Evolutionary conservation across 1,284 basidiomycete species (phyloP), one percentile per base, ranked within the genome.

Genomic region (Marasmius fiardii): DNA sequence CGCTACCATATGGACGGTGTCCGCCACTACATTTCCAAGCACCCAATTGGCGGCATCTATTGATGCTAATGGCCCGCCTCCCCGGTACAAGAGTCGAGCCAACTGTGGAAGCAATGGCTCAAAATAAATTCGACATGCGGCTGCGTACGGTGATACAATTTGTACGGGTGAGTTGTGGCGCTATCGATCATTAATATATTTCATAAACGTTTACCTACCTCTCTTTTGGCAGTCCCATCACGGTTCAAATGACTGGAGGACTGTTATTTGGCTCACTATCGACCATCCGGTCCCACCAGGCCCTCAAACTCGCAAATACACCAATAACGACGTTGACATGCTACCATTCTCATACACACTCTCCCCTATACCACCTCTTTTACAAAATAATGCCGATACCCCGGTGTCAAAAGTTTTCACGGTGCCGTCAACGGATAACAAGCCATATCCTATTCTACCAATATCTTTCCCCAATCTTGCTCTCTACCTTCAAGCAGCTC

Each of bases 61-160:
- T 92, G 45, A 87, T 82, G 63, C 65, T 92, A 43, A 82, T 91
- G 81, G 88, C 86, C 21, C 74, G 84, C 56, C 67, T 90, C 57
- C 84, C 85, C 56, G 80, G 77, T 20, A 86, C 87, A 2, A 79
- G 82, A 52, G 73, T 92, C 39, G 86, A 91, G 62, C 81, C 88
- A 1, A 82, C 85, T 0, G 65, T 88, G 33, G 86, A 88, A 61
- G 83, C 85, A 0, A 70, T 88, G 60, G 80, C 83, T 1, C 67
- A 78, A 0, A 73, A 77, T 20, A 86, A 84, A 61, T 71, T 76
- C 3, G 79, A 82, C 6, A 73, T 86, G 56, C 79, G 78, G 58
- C 70, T 92, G 41, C 82, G 90, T 41, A 83, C 85, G 0, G 86
- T 92, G 0, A 71, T 92, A 53, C 88, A 90, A 62, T 90, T 91